Percentiles rank a stretch among this genome's conserved stretches.
phyloP scores from a whole-genome alignment of 106 monocot species.

The Dendrobium catenatum region DNA sequence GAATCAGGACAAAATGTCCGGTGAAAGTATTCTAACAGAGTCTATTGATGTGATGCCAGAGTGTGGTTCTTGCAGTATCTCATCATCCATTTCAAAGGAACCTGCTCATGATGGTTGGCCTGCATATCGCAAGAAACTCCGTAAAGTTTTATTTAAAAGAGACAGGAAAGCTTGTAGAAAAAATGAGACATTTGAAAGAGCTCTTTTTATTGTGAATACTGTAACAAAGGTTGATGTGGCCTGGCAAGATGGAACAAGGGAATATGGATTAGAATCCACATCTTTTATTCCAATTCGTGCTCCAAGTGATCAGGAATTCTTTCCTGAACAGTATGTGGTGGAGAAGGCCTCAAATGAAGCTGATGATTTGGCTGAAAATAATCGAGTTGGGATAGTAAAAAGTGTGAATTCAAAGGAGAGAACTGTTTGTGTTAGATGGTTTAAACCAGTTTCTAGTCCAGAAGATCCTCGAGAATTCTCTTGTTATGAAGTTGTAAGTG shows the following conservation, averaged over 20 bases:
- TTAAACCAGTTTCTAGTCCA: constrained; percentile 54
- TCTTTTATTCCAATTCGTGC: constrained; percentile 66
- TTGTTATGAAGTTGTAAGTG: constrained; percentile 79
- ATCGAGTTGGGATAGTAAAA: constrained; percentile 68
- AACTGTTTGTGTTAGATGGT: constrained; percentile 78
- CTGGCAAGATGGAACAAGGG: constrained; percentile 90
- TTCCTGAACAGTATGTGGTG: constrained; percentile 92
- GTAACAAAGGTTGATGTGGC: constrained; percentile 72
- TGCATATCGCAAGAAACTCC: constrained; percentile 52
- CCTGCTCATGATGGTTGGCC: constrained; percentile 41
- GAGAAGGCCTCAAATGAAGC: constrained; percentile 66
- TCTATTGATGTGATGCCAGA: constrained; percentile 7
- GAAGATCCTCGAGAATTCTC: constrained; percentile 58
- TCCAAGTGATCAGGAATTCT: constrained; percentile 89
- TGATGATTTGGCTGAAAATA: constrained; percentile 50
- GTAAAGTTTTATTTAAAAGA: constrained; percentile 54
- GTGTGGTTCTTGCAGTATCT: constrained; percentile 20
- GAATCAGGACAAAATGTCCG: constrained; percentile 1
- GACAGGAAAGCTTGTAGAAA: constrained; percentile 51
- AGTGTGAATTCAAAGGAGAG: constrained; percentile 75
- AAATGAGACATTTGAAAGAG: constrained; percentile 66
- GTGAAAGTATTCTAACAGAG: constrained; percentile 15
- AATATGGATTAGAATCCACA: constrained; percentile 53
- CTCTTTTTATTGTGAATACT: constrained; percentile 69
- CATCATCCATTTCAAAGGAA: constrained; percentile 40